Percentiles rank a stretch among this genome's conserved stretches.
These are phyloP conservation scores for Phytophthora quininea DNA, from an alignment of 352 stramenopile genomes.

Conservation along the genomic window DNA sequence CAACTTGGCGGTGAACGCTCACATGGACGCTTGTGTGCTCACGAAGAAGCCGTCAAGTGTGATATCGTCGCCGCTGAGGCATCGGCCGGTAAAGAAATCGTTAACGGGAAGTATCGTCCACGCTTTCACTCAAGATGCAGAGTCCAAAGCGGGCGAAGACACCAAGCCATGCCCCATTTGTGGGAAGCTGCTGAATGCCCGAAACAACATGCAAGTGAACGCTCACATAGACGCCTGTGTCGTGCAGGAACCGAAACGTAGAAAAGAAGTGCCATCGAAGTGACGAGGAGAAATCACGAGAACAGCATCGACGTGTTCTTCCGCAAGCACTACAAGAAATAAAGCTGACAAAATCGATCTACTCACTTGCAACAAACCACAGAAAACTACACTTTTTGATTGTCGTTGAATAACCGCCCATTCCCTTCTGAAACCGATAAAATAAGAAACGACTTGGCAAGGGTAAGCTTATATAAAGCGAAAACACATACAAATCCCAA, in stretches of 20 bases:
- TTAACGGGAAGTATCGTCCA: conserved; percentile 13
- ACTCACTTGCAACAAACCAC: too few relatives aligned
- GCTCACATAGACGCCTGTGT: conserved; percentile 67
- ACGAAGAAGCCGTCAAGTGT: conserved; percentile 7
- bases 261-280: conserved; percentile 5
- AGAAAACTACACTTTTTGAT: too few relatives aligned
- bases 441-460: too few relatives aligned
- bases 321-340: conserved; percentile 18
- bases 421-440: too few relatives aligned
- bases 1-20: conserved; percentile 63
- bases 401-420: too few relatives aligned
- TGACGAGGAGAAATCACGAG: conserved; percentile 12
- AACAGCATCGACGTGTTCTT: conserved; percentile 42
- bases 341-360: too few relatives aligned
- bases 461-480: too few relatives aligned
- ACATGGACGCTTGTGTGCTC: conserved; percentile 63
- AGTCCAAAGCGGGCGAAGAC: conserved; percentile 8
- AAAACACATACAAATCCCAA: not conserved
- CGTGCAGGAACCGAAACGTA: conserved; percentile 19
- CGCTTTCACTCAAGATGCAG: conserved; percentile 2
- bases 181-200: conserved; percentile 53
- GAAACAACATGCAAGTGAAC: conserved; percentile 64
- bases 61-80: conserved; percentile 9
- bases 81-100: conserved; percentile 8
- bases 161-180: conserved; percentile 61